Evolutionary conservation across 768 basidiomycete species (phyloP).

Genomic region (Phylloporus arenicola): DNA sequence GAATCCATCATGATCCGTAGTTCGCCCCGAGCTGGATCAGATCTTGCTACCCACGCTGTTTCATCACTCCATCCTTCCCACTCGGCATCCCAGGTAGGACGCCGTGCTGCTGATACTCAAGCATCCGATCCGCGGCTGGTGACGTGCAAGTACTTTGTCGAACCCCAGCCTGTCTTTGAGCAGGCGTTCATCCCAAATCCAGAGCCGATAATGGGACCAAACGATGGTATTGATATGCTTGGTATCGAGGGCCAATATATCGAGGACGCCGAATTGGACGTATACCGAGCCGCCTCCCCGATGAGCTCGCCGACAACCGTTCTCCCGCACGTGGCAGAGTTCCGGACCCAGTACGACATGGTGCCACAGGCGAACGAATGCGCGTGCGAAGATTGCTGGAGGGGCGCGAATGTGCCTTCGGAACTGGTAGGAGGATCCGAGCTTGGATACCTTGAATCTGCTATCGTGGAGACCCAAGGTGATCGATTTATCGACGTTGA

Average conservation of each 20-base stretch:
- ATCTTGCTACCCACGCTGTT: slow-evolving; percentile 10
- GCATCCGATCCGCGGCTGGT: slow-evolving; percentile 3
- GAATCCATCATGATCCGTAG: background rate
- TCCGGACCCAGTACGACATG: slow-evolving; percentile 10
- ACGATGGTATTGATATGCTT: background rate
- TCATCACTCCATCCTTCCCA: slow-evolving; percentile 45
- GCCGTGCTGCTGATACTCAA: slow-evolving; percentile 6
- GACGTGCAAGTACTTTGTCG: slow-evolving; percentile 13
- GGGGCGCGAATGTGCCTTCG: background rate
- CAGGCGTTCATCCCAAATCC: background rate
- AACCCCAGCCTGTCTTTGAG: background rate
- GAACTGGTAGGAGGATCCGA: background rate
- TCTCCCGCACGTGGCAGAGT: slow-evolving; percentile 2
- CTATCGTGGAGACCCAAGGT: background rate
- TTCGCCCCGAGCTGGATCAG: slow-evolving; percentile 24
- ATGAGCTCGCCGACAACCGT: slow-evolving; percentile 3
- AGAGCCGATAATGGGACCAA: background rate
- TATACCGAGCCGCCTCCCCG: background rate
- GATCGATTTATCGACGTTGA: background rate
- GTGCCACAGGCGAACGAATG: slow-evolving; percentile 10
- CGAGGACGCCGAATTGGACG: background rate
- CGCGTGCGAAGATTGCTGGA: slow-evolving; percentile 1
- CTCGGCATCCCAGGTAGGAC: slow-evolving; percentile 48
- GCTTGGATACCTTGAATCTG: background rate
- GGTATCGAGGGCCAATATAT: background rate